Evolutionary conservation across 129 eudicot genomes (phyloP).

Genomic region (Lonicera japonica): DNA sequence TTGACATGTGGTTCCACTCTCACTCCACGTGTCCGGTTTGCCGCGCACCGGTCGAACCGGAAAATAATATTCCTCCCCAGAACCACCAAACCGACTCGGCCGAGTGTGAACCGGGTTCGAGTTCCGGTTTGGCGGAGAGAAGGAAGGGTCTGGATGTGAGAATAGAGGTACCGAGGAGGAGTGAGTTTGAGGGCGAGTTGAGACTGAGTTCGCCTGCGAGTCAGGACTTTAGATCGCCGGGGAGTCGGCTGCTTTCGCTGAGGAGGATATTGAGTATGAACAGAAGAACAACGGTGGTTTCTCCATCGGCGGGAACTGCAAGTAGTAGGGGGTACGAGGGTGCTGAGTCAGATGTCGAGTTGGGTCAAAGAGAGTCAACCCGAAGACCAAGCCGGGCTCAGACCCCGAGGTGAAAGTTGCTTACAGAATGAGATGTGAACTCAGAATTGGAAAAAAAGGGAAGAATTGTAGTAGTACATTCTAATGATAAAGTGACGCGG

Average conservation of each 20-base stretch:
- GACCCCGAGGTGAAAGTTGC: neutral
- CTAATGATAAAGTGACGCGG: too few relatives aligned
- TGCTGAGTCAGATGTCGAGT: neutral
- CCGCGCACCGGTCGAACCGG: slow-evolving; percentile 36
- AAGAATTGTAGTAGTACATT: too few relatives aligned
- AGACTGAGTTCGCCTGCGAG: slow-evolving; percentile 25
- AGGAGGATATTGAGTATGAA: slow-evolving; percentile 40
- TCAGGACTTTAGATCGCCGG: slow-evolving; percentile 27
- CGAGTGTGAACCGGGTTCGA: slow-evolving; percentile 19
- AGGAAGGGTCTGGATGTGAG: slow-evolving; percentile 31
- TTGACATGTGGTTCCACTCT: slow-evolving; percentile 51
- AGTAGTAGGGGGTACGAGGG: neutral
- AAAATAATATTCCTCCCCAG: neutral
- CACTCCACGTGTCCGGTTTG: slow-evolving; percentile 55
- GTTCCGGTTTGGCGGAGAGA: slow-evolving; percentile 20
- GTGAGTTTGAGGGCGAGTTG: slow-evolving; percentile 13
- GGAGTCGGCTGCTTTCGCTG: slow-evolving; percentile 26
- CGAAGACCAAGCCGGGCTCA: neutral
- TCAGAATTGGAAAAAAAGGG: too few relatives aligned
- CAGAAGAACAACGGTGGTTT: slow-evolving; percentile 14
- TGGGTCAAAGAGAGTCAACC: neutral
- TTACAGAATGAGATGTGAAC: too few relatives aligned
- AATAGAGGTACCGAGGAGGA: slow-evolving; percentile 29
- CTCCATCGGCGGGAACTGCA: neutral
- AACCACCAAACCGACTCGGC: neutral